Evolutionary conservation across 306 rosid species (phyloP).

Genomic region (Canavalia gladiata): DNA sequence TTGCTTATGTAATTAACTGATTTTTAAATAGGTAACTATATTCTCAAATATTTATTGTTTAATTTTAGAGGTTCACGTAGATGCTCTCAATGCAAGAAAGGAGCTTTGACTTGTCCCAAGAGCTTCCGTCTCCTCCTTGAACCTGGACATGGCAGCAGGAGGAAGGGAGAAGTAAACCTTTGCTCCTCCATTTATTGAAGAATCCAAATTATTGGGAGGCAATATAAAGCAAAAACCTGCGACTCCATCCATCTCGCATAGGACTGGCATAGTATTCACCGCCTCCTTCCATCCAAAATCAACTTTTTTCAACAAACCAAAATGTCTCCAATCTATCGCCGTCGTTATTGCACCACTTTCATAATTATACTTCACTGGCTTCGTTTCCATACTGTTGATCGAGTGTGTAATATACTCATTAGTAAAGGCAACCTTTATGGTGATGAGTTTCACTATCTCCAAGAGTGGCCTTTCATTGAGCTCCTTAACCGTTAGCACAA

Average conservation of each 20-base stretch:
- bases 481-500: constrained; percentile 48
- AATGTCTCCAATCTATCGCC: constrained; percentile 53
- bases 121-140: constrained; percentile 49
- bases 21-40: too few species aligned
- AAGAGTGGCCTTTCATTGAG: constrained; percentile 45
- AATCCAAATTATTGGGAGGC: constrained; percentile 45
- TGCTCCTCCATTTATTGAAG: constrained; percentile 51
- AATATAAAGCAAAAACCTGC: constrained; percentile 45
- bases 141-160: constrained; percentile 43
- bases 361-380: not conserved
- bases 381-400: not conserved
- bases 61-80: too few species aligned
- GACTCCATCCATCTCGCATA: constrained; percentile 36
- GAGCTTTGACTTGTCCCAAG: too few species aligned
- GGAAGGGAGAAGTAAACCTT: constrained; percentile 45
- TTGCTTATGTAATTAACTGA: too few species aligned
- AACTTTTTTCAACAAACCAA: constrained; percentile 47
- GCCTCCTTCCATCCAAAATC: constrained; percentile 48
- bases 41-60: too few species aligned
- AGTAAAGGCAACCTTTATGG: not conserved
- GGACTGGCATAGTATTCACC: constrained; percentile 39
- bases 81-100: too few species aligned
- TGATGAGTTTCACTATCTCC: constrained; percentile 48
- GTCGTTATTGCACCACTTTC: constrained; percentile 39
- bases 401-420: constrained; percentile 30